phyloP scores from a whole-genome alignment of 2,329 filamentous ascomycete genomes.

The Teratosphaeria epicoccoides region DNA sequence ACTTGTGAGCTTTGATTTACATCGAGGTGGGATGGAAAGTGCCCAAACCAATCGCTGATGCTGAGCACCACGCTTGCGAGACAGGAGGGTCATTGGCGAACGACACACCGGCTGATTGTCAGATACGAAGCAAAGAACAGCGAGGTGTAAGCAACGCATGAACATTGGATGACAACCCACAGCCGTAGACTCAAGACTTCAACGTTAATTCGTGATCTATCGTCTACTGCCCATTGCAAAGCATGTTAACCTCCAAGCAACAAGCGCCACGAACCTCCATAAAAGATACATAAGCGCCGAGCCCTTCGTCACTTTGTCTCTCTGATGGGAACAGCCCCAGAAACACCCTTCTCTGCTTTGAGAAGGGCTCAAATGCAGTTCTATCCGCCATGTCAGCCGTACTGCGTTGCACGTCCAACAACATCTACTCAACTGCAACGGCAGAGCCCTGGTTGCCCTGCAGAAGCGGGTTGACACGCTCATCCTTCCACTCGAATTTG shows the following conservation, averaged over 20 bases:
- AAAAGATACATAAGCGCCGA: not conserved
- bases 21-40: too few species aligned
- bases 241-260: not conserved
- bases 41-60: too few species aligned
- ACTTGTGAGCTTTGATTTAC: too few species aligned
- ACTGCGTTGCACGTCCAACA: not conserved
- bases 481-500: slow-evolving; percentile 57
- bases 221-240: not conserved
- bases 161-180: too few species aligned
- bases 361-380: not conserved
- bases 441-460: slow-evolving; percentile 12
- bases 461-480: slow-evolving; percentile 58
- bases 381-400: not conserved
- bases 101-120: too few species aligned
- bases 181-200: not conserved
- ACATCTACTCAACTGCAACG: slow-evolving; percentile 11
- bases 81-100: too few species aligned
- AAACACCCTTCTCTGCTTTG: not conserved
- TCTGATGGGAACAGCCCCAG: not conserved
- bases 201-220: not conserved
- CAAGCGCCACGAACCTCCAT: not conserved
- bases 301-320: not conserved
- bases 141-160: not conserved
- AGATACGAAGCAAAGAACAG: too few species aligned
- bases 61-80: too few species aligned